phyloP scores from a whole-genome alignment of 108 stramenopile genomes.

The Cyclotella kingstonii region DNA sequence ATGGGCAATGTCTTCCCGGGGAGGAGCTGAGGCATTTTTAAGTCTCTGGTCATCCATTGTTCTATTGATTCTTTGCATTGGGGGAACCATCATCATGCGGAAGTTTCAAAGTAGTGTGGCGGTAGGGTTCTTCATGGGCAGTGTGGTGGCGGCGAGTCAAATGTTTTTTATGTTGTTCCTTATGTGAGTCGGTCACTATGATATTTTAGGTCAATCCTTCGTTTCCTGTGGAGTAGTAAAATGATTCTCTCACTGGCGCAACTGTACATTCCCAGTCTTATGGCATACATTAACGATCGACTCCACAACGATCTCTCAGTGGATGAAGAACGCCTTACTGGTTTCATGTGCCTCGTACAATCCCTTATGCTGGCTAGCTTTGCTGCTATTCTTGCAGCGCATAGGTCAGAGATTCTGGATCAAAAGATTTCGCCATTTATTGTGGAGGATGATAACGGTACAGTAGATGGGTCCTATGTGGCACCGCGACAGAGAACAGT shows the following conservation, averaged over 20 bases:
- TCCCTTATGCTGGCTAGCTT: slow-evolving; percentile 69
- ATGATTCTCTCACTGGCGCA: too few relatives aligned
- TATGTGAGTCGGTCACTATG: slow-evolving; percentile 53
- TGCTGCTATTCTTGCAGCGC: slow-evolving; percentile 78
- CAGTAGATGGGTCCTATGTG: slow-evolving; percentile 12
- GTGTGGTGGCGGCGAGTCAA: slow-evolving; percentile 76
- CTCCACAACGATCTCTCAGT: slow-evolving; percentile 37
- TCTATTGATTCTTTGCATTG: slow-evolving; percentile 64
- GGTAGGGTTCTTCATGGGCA: slow-evolving; percentile 88
- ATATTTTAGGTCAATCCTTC: too few relatives aligned
- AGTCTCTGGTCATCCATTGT: slow-evolving; percentile 74
- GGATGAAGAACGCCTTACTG: slow-evolving; percentile 62
- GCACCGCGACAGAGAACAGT: slow-evolving; percentile 57
- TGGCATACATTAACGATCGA: slow-evolving; percentile 71
- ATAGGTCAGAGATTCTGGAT: slow-evolving; percentile 81
- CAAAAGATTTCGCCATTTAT: slow-evolving; percentile 43
- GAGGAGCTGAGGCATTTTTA: slow-evolving; percentile 66
- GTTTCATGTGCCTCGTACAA: slow-evolving; percentile 66
- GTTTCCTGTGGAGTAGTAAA: background rate
- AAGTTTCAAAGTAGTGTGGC: slow-evolving; percentile 84
- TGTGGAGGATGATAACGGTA: slow-evolving; percentile 14
- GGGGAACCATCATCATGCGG: slow-evolving; percentile 89
- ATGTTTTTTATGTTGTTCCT: slow-evolving; percentile 80
- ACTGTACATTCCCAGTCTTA: too few relatives aligned
- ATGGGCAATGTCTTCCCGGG: slow-evolving; percentile 65